Percentiles rank a stretch among this genome's conserved stretches.
Conservation (phyloP, 2,329 filamentous ascomycete species). For the Microthyrium microscopicum region DNA sequence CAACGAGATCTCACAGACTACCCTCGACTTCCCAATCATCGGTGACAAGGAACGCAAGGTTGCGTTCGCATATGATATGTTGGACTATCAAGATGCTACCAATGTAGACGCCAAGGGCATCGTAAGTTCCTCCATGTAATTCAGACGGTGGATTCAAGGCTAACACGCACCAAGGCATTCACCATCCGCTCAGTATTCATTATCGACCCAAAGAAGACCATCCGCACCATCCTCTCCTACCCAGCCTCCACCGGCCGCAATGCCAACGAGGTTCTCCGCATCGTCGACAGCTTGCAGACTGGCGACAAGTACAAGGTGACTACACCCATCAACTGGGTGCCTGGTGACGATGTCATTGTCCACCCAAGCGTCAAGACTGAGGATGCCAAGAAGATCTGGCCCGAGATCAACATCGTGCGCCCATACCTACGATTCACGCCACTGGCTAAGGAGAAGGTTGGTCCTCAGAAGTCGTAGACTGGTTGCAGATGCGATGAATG, state of each 20-base stretch:
- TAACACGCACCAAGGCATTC: constrained; percentile 26
- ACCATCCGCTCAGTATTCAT: constrained; percentile 50
- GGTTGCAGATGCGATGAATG: too few relatives aligned
- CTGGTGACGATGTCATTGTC: constrained; percentile 44
- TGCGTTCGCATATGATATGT: constrained; percentile 36
- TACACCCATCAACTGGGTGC: constrained; percentile 46
- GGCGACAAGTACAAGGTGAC: constrained; percentile 44
- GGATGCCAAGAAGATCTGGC: constrained; percentile 41
- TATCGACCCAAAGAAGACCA: constrained; percentile 48
- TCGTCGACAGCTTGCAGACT: constrained; percentile 35
- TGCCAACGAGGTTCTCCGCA: constrained; percentile 35
- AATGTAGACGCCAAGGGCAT: constrained; percentile 40
- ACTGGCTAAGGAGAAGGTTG: constrained; percentile 40
- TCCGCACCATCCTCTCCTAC: constrained; percentile 45
- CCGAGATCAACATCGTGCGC: constrained; percentile 44
- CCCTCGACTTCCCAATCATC: constrained; percentile 35
- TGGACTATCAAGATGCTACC: constrained; percentile 38
- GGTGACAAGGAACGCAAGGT: constrained; percentile 36
- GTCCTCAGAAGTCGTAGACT: too few relatives aligned
- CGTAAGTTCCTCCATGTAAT: constrained; percentile 3
- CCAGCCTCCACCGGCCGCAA: constrained; percentile 43
- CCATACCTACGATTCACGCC: constrained; percentile 45
- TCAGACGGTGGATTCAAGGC: neutral
- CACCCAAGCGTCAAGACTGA: constrained; percentile 41
- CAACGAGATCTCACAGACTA: constrained; percentile 31